Evolutionary conservation across 2,329 filamentous ascomycete species (phyloP), one percentile per base, ranked within the genome.

Genomic region (Cladosporium oxysporum): DNA sequence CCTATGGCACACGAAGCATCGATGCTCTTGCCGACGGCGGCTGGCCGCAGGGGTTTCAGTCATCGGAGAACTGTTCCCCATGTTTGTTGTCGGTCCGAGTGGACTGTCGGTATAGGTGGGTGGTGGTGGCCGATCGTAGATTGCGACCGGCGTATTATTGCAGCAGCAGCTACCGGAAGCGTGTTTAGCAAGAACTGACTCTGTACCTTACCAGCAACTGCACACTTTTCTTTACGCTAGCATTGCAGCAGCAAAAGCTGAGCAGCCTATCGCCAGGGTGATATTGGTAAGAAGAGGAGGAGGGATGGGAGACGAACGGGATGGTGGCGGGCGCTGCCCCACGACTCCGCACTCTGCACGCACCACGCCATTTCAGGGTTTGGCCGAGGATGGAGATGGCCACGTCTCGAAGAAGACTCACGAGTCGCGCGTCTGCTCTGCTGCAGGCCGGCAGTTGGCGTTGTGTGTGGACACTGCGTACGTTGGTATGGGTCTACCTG

Each of bases 1-100:
- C 35, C 71, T 58, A 41, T 57, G 62, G 62, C 72, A 73, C 12
- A 71, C 65, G 57, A 69, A 71, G 63, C 71, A 73, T n/a, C 65
- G 37, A 52, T 73, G 70, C 2, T 55, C 52, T 33, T 55, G 52
- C 70, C 64, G 53, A 67, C 37, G 28, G 29, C 59, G 33, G 14
- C 23, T 53, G 28, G 59, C 49, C 8, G 59, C 44, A 49, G 41
- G 37, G 6, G 23, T 23, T 44, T 59, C 37, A 23, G 31, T 37
- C n/a, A 21, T 58, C 55, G 57, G 57, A 44, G 57, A 59, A 26
- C 21, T 47, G 23, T n/a, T 59, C 26, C 37, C 57, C 57, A 59
- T 59, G 55, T 35, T 35, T 21, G 55, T 33, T 7, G 31, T 58
- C 55, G 55, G 55, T 58, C 55, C 55, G 55, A 58, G 55, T 58